Conservation (phyloP, 2,329 filamentous ascomycete species). For the Cordyceps militaris region DNA sequence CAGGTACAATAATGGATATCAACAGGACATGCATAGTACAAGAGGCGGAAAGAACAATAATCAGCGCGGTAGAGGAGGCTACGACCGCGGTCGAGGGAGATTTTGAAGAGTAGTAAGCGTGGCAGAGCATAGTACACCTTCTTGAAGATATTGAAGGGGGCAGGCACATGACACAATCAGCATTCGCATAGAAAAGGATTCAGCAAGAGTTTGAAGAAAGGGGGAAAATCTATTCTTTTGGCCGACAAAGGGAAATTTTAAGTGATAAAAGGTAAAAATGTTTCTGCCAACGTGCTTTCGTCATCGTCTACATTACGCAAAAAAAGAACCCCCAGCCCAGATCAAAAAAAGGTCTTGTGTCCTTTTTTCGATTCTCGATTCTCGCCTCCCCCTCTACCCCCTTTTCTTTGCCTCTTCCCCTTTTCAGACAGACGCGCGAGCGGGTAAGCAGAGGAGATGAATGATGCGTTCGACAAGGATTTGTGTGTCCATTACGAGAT, state of each 20-base stretch:
- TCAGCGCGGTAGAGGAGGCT: conserved; percentile 23
- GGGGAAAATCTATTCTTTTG: background rate
- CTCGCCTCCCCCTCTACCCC: background rate
- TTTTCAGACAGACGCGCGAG: background rate
- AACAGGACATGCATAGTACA: background rate
- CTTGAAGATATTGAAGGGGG: too few species aligned
- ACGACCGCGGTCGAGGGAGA: conserved; percentile 26
- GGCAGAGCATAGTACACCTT: too few species aligned
- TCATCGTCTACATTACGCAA: conserved; percentile 8
- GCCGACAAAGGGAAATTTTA: background rate
- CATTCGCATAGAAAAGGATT: too few species aligned
- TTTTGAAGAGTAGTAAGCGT: too few species aligned
- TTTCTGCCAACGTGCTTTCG: conserved; percentile 1
- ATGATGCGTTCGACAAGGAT: too few species aligned
- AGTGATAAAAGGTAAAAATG: conserved; percentile 1
- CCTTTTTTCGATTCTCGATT: background rate
- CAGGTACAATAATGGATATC: background rate
- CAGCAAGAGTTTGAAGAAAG: too few species aligned
- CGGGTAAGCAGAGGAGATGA: background rate
- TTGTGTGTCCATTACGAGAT: background rate
- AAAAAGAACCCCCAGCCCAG: background rate
- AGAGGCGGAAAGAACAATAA: conserved; percentile 17
- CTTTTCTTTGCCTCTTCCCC: background rate
- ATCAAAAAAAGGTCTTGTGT: background rate
- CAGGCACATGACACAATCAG: too few species aligned